Evolutionary conservation across 2,329 filamentous ascomycete genomes (phyloP), one percentile per base, ranked within the genome.

Genomic region (Aspergillus ustus): DNA sequence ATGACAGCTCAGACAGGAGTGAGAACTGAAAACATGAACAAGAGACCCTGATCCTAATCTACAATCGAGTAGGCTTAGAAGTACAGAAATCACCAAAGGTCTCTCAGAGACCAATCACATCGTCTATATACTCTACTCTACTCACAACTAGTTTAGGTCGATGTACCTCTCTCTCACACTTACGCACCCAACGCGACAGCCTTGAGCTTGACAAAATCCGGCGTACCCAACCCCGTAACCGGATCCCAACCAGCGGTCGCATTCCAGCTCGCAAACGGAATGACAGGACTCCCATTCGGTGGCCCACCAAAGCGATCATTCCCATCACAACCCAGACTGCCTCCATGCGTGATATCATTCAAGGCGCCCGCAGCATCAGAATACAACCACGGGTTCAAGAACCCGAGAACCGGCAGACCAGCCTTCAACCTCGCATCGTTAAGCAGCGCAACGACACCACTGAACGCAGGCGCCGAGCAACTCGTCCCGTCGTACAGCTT

Each of bases 361-460:
- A 85, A 68, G 2, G 76, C 80, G 8, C 71, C 65, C 60, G 72
- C 69, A 3, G 75, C 81, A 20, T 69, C 67, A 25, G 72, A 72
- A 69, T 88, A 89, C 6, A 88, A 69, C 83, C 84, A 87, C 0
- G 86, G 86, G 67, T 89, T 88, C 51, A 88, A 63, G 75, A 86
- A 88, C 0, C 86, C 86, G 48, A 88, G 73, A 0, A 79, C 72
- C 0, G 80, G 70, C 69, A 83, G 81, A 5, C 83, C 83, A 7
- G 73, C 75, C 0, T 80, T 74, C 19, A 89, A 72, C 37, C 85
- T 77, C 0, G 83, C 85, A 67, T 89, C 87, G 66, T 90, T 90
- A 59, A 90, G 75, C 4, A 90, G 80, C 1, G 84, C 79, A 45
- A 91, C 77, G 52, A 90, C 79, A 7, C 81, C 84, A 0, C 85